Conservation (phyloP, 495 filamentous ascomycete species). For the Aspergillus homomorphus region DNA sequence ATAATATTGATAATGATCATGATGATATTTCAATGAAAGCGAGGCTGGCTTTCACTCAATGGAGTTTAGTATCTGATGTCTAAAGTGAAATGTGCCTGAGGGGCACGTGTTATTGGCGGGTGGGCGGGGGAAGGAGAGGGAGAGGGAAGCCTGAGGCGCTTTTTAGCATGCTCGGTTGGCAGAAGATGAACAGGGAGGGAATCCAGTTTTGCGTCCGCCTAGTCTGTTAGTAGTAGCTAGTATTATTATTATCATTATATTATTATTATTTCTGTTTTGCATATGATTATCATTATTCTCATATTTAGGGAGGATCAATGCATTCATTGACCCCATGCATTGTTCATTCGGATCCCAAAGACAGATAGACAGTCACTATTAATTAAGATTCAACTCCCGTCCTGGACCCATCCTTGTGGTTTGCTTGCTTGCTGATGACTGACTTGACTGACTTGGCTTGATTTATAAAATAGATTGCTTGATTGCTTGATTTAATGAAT, state of each 20-base stretch:
- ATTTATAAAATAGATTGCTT: too few species aligned
- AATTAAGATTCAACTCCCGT: not conserved
- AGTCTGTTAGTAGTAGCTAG: too few species aligned
- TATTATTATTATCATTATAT: too few species aligned
- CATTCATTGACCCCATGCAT: not conserved
- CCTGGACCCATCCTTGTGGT: too few species aligned
- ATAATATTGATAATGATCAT: not conserved
- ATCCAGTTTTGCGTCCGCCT: constrained; percentile 3
- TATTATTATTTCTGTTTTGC: too few species aligned
- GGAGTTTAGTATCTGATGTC: not conserved
- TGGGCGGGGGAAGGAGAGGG: not conserved
- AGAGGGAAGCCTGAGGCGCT: constrained; percentile 4
- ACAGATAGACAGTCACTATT: not conserved
- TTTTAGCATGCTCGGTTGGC: too few species aligned
- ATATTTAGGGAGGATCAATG: not conserved
- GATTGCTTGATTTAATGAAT: not conserved
- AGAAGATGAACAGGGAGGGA: not conserved
- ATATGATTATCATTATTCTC: too few species aligned
- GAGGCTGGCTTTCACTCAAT: not conserved
- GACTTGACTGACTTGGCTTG: not conserved
- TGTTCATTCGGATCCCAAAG: too few species aligned
- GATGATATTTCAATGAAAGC: too few species aligned
- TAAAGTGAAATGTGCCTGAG: constrained; percentile 4
- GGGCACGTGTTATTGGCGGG: constrained; percentile 8
- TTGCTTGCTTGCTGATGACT: not conserved